A percentile compares a stretch with the other conserved stretches of the same genome.
phyloP scores from a whole-genome alignment of 2,329 filamentous ascomycete genomes.

The Neofusicoccum parvum region DNA sequence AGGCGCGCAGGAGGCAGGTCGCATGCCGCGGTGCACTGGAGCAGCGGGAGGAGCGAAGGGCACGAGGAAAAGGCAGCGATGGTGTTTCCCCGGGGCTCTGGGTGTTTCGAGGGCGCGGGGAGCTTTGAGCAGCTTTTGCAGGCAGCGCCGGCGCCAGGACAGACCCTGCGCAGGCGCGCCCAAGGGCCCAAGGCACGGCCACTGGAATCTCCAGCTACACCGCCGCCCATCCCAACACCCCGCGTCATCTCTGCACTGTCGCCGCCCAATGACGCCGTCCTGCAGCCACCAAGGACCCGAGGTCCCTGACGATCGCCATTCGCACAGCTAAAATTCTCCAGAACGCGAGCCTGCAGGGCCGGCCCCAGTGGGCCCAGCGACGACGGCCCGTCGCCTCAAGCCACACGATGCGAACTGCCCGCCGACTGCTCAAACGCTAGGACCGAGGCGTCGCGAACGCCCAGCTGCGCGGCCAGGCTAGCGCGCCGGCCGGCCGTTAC shows the following conservation, averaged over 20 bases:
- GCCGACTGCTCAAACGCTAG: slow-evolving; percentile 4
- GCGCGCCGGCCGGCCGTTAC: not conserved
- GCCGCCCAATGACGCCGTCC: slow-evolving; percentile 14
- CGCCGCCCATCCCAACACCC: not conserved
- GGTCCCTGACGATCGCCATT: slow-evolving; percentile 18
- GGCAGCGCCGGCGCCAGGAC: not conserved
- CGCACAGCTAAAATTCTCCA: not conserved
- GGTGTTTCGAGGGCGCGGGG: slow-evolving; percentile 1
- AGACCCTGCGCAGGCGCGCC: too few species aligned
- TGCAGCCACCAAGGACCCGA: not conserved
- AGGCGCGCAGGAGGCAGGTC: not conserved
- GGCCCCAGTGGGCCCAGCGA: too few species aligned
- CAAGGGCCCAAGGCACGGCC: too few species aligned
- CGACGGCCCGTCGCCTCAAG: not conserved
- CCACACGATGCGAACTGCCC: not conserved
- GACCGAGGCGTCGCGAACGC: not conserved
- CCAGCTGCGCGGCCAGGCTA: not conserved
- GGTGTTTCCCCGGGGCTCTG: slow-evolving; percentile 1
- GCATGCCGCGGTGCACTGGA: not conserved
- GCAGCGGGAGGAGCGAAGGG: not conserved
- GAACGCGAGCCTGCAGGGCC: not conserved
- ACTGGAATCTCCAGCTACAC: not conserved
- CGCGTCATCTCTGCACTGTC: slow-evolving; percentile 3
- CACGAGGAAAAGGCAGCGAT: not conserved
- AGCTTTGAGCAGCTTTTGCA: not conserved